These are phyloP conservation scores for Omphalotus guepiniiformis DNA, from an alignment of 768 basidiomycete species.

Conservation along the genomic window DNA sequence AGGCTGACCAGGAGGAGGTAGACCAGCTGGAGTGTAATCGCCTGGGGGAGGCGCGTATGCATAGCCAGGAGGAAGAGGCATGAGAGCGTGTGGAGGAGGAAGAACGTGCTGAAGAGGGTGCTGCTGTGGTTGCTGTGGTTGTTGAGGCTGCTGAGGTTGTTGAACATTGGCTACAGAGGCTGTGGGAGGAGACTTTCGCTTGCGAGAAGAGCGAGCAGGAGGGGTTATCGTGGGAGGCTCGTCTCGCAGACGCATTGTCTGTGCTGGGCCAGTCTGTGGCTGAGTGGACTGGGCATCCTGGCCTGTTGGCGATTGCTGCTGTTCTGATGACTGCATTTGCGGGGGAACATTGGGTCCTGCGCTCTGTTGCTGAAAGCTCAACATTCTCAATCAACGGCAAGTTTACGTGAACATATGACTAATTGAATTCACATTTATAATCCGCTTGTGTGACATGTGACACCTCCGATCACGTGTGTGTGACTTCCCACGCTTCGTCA, in stretches of 20 bases:
- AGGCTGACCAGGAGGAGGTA: conserved; percentile 30
- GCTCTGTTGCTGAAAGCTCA: conserved; percentile 9
- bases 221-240: conserved; percentile 27
- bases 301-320: background rate
- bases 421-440: too few relatives aligned
- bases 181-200: conserved; percentile 73
- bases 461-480: too few relatives aligned
- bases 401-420: too few relatives aligned
- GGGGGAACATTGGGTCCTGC: conserved; percentile 9
- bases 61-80: conserved; percentile 46
- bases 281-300: background rate
- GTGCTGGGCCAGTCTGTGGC: conserved; percentile 5
- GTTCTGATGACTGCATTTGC: conserved; percentile 3
- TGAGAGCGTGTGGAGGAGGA: conserved; percentile 50
- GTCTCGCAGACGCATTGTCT: conserved; percentile 1
- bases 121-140: conserved; percentile 27
- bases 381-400: too few relatives aligned
- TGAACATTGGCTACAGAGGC: too few relatives aligned
- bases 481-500: too few relatives aligned
- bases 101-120: conserved; percentile 48
- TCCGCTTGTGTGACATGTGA: too few relatives aligned
- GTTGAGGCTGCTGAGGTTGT: conserved; percentile 22
- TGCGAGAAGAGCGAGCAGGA: conserved; percentile 45
- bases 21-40: conserved; percentile 54
- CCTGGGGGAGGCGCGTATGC: conserved; percentile 35